phyloP scores from a whole-genome alignment of 805 yeast species.

The Millerago galiae region DNA sequence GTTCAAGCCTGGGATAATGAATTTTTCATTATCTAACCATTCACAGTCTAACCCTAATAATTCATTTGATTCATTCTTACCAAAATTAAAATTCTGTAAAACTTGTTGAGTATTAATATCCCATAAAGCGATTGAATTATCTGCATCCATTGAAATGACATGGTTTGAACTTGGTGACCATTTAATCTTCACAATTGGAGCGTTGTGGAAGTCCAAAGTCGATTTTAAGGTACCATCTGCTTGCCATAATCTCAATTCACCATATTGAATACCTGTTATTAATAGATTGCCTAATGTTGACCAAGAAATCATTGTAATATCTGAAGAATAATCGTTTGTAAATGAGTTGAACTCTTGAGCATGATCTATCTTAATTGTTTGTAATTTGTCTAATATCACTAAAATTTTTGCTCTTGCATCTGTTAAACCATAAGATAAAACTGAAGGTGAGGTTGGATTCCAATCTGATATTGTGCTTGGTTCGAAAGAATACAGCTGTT shows the following conservation, averaged over 20 bases:
- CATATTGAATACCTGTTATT: constrained; percentile 59
- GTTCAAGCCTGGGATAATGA: constrained; percentile 61
- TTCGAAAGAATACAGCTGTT: constrained; percentile 33
- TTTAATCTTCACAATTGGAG: constrained; percentile 46
- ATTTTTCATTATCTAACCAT: constrained; percentile 68
- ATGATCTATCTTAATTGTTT: constrained; percentile 23
- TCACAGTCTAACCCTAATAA: constrained; percentile 50
- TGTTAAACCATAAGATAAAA: constrained; percentile 50
- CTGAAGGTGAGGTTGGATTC: constrained; percentile 43
- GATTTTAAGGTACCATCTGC: constrained; percentile 60
- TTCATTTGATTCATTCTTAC: constrained; percentile 7
- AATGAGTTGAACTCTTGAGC: constrained; percentile 23
- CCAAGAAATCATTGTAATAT: constrained; percentile 46
- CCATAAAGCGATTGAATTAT: constrained; percentile 56
- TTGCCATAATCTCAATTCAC: constrained; percentile 78
- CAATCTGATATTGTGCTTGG: constrained; percentile 44
- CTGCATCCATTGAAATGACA: constrained; percentile 54
- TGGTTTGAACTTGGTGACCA: constrained; percentile 58
- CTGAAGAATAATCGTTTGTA: constrained; percentile 10
- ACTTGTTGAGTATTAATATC: constrained; percentile 49
- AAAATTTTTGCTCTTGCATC: constrained; percentile 41
- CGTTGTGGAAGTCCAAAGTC: constrained; percentile 43
- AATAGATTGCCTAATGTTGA: constrained; percentile 57
- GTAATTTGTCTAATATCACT: constrained; percentile 25
- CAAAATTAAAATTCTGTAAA: constrained; percentile 38